A percentile compares a stretch with the other conserved stretches of the same genome.
These are phyloP conservation scores for Colletotrichum abscissum DNA, from an alignment of 2,329 filamentous ascomycete species.

Conservation along the genomic window DNA sequence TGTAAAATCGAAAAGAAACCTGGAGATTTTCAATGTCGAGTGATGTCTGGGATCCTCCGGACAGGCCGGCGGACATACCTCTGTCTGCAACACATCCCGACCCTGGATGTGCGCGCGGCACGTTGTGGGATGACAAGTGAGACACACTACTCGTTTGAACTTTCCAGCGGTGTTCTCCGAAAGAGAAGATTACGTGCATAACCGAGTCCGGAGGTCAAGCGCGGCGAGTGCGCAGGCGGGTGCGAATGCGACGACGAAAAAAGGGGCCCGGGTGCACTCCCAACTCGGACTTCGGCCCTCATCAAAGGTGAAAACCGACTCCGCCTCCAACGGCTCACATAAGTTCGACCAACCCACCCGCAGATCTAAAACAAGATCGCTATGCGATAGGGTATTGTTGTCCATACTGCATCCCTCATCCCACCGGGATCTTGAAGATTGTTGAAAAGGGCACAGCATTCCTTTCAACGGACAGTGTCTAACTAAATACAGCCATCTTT, in stretches of 20 bases:
- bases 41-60: not conserved
- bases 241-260: conserved; percentile 8
- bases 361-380: no score
- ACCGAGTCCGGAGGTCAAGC: not conserved
- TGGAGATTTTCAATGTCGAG: not conserved
- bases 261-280: not conserved
- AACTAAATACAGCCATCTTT: not conserved
- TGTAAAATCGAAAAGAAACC: not conserved
- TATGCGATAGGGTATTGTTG: not conserved
- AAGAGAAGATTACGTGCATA: not conserved
- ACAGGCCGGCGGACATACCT: not conserved
- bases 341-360: no score
- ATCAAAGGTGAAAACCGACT: not conserved
- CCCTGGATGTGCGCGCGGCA: not conserved
- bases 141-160: not conserved
- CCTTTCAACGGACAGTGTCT: not conserved
- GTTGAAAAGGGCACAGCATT: not conserved
- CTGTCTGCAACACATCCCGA: not conserved
- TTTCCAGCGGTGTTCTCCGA: not conserved
- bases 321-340: not conserved
- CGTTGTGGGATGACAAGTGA: not conserved
- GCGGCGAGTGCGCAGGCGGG: not conserved
- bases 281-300: not conserved
- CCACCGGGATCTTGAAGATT: not conserved
- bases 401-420: not conserved